Evolutionary conservation across 2,329 filamentous ascomycete species (phyloP).

Genomic region (Thielaviopsis ethacetica): DNA sequence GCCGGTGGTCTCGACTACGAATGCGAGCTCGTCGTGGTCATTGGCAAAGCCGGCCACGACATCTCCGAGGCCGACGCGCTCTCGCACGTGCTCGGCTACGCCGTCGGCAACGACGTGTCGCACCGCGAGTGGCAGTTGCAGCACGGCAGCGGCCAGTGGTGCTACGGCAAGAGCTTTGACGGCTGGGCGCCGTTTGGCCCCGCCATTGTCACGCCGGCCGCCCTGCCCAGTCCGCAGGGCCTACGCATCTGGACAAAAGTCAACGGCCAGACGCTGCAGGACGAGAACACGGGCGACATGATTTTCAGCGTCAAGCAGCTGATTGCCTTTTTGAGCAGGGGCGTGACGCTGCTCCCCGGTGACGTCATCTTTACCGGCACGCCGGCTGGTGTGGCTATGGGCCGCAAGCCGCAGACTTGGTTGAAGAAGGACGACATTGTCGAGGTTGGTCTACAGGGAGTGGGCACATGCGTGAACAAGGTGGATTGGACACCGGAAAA

Average conservation of each 20-base stretch:
- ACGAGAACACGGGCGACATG: slow-evolving; percentile 38
- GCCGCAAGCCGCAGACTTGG: slow-evolving; percentile 48
- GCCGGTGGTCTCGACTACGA: slow-evolving; percentile 59
- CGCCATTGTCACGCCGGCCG: slow-evolving; percentile 42
- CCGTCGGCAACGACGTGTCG: slow-evolving; percentile 64
- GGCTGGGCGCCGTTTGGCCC: slow-evolving; percentile 61
- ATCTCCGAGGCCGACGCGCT: slow-evolving; percentile 49
- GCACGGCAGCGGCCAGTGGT: slow-evolving; percentile 53
- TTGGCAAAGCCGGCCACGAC: slow-evolving; percentile 49
- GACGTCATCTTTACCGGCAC: slow-evolving; percentile 54
- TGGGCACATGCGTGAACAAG: slow-evolving; percentile 43
- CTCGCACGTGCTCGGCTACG: slow-evolving; percentile 59
- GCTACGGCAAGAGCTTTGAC: slow-evolving; percentile 57
- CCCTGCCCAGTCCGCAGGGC: slow-evolving; percentile 41
- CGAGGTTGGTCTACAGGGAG: slow-evolving; percentile 48
- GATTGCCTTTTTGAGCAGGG: slow-evolving; percentile 42
- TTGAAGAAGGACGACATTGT: slow-evolving; percentile 54
- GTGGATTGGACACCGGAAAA: slow-evolving; percentile 18
- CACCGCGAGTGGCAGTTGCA: slow-evolving; percentile 63
- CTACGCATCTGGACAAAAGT: slow-evolving; percentile 40
- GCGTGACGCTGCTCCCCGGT: slow-evolving; percentile 45
- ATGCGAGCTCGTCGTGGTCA: slow-evolving; percentile 59
- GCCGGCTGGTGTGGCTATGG: slow-evolving; percentile 56
- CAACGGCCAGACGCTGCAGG: slow-evolving; percentile 42
- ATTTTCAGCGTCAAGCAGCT: slow-evolving; percentile 45